phyloP scores from a whole-genome alignment of 306 rosid species.

The Gynostemma pentaphyllum region DNA sequence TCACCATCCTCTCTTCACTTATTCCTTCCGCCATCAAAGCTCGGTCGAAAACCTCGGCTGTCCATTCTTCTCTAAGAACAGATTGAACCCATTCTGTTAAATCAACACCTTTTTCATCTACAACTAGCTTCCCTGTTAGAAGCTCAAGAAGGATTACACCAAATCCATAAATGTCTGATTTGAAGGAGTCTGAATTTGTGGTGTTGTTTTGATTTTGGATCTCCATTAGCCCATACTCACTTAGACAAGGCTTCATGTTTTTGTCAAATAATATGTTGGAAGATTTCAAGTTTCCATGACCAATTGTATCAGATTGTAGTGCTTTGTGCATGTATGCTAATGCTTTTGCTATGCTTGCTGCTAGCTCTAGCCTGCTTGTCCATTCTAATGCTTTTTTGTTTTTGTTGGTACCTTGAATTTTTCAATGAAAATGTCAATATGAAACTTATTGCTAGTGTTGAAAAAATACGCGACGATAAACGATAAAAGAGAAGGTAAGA shows the following conservation, averaged over 20 bases:
- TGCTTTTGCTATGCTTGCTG: slow-evolving; percentile 45
- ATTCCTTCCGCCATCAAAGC: slow-evolving; percentile 41
- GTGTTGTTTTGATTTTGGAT: slow-evolving; percentile 17
- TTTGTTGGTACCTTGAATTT: slow-evolving; percentile 36
- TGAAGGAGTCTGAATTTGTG: slow-evolving; percentile 17
- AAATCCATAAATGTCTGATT: slow-evolving; percentile 53
- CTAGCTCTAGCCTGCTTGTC: slow-evolving; percentile 50
- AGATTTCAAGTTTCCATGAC: slow-evolving; percentile 70
- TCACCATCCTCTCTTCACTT: slow-evolving; percentile 75
- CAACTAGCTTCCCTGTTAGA: slow-evolving; percentile 62
- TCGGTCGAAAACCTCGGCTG: slow-evolving; percentile 74
- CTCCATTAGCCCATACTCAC: slow-evolving; percentile 57
- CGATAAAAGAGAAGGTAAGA: too few species aligned
- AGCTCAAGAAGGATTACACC: slow-evolving; percentile 78
- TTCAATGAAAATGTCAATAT: too few species aligned
- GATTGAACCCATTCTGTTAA: slow-evolving; percentile 72
- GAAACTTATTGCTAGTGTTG: too few species aligned
- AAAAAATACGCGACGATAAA: too few species aligned
- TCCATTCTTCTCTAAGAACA: slow-evolving; percentile 80
- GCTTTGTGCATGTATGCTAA: slow-evolving; percentile 64
- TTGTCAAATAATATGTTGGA: slow-evolving; percentile 59
- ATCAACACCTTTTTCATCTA: slow-evolving; percentile 42
- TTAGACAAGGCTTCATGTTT: slow-evolving; percentile 62
- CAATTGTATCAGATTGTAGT: slow-evolving; percentile 38
- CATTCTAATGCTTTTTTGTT: slow-evolving; percentile 35